Base-by-base conservation (phyloP, 139 green algal species). In the Monoraphidium neglectum region DNA sequence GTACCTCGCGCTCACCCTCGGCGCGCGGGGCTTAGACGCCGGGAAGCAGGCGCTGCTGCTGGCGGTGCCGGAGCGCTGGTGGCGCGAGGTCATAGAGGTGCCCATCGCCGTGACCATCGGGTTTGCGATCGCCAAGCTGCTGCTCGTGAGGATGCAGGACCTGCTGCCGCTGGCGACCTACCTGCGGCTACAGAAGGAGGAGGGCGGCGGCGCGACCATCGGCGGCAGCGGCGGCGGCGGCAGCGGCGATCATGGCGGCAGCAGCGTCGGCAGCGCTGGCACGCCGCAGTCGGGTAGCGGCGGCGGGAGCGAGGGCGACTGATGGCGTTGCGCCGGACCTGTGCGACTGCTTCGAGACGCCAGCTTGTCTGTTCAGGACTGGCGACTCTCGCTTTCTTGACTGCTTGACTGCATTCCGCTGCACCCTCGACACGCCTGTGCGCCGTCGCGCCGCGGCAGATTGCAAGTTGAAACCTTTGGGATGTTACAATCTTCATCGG, bases 21-120 rank as follows among this genome's bases (percentile, higher is more conserved):
- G 21, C 23, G 76, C 76, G 12, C 70, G 83, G 16, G 4, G 73
- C 21, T 0, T 82, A 3, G 72, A 83, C 49, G 37, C 75, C 16
- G 28, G 77, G 28, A 47, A 26, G n/a, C 36, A 79, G 26, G n/a
- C 80, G 12, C 60, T 72, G 53, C 62, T 90, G 51, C 57, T 78
- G 5, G 61, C 70, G 1, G 51, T 90, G 51, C 85, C 85, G 0
- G 40, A 64, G 5, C 65, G 85, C 35, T 90, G 74, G 76, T 87
- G 82, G 85, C 77, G 63, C 4, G 85, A 90, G n/a, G 82, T 86
- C n/a, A 70, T 86, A 28, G 85, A 90, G 73, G 43, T 90, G 47
- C 85, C 85, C 24, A 60, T 90, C 38, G 59, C 57, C 26, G 40
- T 78, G 24, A 82, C 76, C 1, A 73, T 53, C 1, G 26, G 40